Conservation (phyloP, 2,329 filamentous ascomycete species). For the Penicillium oxalicum region DNA sequence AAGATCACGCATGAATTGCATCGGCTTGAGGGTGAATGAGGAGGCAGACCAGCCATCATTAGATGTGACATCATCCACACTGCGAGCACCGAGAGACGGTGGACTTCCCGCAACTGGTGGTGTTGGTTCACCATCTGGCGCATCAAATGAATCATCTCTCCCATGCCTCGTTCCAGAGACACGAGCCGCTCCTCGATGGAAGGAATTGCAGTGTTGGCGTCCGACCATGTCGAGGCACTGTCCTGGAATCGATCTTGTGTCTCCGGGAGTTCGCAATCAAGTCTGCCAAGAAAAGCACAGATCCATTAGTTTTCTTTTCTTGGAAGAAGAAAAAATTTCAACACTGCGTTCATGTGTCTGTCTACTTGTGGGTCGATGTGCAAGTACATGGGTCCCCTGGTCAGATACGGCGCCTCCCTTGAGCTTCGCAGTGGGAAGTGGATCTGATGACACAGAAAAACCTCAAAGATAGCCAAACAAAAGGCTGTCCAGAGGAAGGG, state of each 20-base stretch:
- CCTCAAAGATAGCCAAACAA: background rate
- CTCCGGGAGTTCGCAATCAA: conserved; percentile 32
- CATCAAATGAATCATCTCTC: conserved; percentile 31
- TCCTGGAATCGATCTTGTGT: conserved; percentile 31
- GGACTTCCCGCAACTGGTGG: conserved; percentile 17
- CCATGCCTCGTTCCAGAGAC: conserved; percentile 30
- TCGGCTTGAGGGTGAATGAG: conserved; percentile 24
- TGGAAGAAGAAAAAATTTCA: conserved; percentile 3
- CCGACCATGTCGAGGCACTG: conserved; percentile 26
- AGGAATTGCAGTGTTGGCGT: conserved; percentile 26
- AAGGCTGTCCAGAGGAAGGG: background rate
- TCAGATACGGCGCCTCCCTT: background rate
- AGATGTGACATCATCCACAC: conserved; percentile 20
- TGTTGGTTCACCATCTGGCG: conserved; percentile 27
- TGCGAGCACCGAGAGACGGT: conserved; percentile 16
- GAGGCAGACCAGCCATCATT: conserved; percentile 18
- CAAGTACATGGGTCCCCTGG: background rate
- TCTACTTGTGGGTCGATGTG: background rate
- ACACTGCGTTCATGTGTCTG: background rate
- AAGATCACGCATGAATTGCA: conserved; percentile 28
- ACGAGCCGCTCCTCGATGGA: conserved; percentile 31
- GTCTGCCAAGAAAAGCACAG: conserved; percentile 14
- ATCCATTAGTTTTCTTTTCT: background rate
- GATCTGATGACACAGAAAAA: background rate
- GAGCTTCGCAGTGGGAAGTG: background rate